These are phyloP conservation scores for Brasilioporus rufonigricans DNA, from an alignment of 768 basidiomycete genomes.

Conservation along the genomic window DNA sequence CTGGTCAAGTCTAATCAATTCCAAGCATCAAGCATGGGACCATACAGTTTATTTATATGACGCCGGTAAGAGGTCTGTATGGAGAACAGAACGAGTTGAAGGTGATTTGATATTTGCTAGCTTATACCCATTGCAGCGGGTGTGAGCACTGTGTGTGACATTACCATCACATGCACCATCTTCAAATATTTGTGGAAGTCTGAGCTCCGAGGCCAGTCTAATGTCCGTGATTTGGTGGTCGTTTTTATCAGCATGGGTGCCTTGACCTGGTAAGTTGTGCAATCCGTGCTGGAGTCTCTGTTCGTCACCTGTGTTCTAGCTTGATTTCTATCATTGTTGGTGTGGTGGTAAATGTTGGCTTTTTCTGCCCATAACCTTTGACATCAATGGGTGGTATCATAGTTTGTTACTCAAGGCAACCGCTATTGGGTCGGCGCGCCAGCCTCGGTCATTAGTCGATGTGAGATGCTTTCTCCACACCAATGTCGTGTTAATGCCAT, in stretches of 20 bases:
- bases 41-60: constrained; percentile 4
- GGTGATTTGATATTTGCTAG: neutral
- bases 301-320: neutral
- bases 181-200: constrained; percentile 13
- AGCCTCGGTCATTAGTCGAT: constrained; percentile 7
- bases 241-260: constrained; percentile 17
- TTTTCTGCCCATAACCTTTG: neutral
- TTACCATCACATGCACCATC: constrained; percentile 10
- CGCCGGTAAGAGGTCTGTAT: neutral
- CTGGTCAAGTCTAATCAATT: neutral
- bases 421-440: constrained; percentile 14
- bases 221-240: constrained; percentile 6
- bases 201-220: constrained; percentile 4
- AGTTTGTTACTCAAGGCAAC: constrained; percentile 6
- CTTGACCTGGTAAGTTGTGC: constrained; percentile 7
- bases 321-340: constrained; percentile 5
- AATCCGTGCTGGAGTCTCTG: neutral
- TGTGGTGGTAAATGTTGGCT: neutral
- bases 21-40: constrained; percentile 1
- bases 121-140: constrained; percentile 4
- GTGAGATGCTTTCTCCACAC: neutral
- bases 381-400: neutral
- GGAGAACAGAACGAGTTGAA: neutral
- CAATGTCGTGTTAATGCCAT: neutral
- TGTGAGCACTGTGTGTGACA: constrained; percentile 9